phyloP scores from a whole-genome alignment of 106 monocot species.

The Allium cepa region DNA sequence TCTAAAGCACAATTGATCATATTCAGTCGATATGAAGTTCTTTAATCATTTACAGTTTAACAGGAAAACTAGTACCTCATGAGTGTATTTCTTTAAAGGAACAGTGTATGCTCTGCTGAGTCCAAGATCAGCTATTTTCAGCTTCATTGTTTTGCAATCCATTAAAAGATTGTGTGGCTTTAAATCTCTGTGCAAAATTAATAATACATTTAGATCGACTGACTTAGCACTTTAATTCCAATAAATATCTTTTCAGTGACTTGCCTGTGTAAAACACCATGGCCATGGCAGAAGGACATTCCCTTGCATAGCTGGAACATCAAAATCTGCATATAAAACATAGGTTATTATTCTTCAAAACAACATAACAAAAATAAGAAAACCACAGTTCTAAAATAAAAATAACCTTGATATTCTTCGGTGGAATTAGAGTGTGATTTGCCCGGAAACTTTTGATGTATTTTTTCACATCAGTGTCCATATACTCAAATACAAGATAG shows the following conservation, averaged over 20 bases:
- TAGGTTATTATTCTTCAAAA: no score
- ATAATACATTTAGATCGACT: no score
- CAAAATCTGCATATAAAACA: constrained; percentile 40
- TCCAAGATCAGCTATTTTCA: constrained; percentile 93
- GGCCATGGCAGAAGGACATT: constrained; percentile 86
- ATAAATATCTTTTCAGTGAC: no score
- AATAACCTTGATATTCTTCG: constrained; percentile 50
- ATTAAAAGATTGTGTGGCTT: constrained; percentile 96
- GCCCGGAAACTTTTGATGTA: constrained; percentile 70
- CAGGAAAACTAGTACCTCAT: constrained; percentile 51
- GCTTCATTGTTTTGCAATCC: constrained; percentile 84
- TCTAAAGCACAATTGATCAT: constrained; percentile 3
- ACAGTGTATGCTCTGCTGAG: constrained; percentile 82
- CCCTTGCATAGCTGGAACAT: constrained; percentile 99
- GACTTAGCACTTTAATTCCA: no score
- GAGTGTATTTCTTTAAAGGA: constrained; percentile 94
- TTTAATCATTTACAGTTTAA: not conserved
- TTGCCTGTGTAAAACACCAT: constrained; percentile 87
- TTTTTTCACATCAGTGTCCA: constrained; percentile 94
- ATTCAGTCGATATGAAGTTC: not conserved
- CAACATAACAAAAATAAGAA: not conserved
- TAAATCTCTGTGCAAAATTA: constrained; percentile 49
- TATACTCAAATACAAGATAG: constrained; percentile 91
- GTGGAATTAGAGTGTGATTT: constrained; percentile 41
- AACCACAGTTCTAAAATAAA: not conserved